Evolutionary conservation across 306 rosid genomes (phyloP).

Genomic region (Vicia sativa): DNA sequence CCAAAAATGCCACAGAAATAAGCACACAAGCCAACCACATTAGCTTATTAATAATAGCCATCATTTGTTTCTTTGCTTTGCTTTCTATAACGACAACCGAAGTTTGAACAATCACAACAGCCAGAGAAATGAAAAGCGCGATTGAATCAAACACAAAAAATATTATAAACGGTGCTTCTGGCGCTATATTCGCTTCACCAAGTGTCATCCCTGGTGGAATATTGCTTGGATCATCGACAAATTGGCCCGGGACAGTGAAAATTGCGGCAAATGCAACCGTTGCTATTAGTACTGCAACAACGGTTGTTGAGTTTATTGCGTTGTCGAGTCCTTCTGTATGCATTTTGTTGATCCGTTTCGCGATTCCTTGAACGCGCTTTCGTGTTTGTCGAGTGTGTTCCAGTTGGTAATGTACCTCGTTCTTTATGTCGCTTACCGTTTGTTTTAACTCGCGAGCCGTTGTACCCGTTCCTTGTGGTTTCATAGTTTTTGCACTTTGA

Average conservation of each 20-base stretch:
- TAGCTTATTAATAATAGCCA: conserved; percentile 92
- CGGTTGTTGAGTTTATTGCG: conserved; percentile 93
- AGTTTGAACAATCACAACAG: conserved; percentile 96
- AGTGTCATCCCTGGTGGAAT: conserved; percentile 61
- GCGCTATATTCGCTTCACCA: conserved; percentile 90
- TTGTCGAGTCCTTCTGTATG: conserved; percentile 91
- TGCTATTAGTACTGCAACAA: conserved; percentile 96
- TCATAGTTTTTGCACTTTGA: conserved; percentile 64
- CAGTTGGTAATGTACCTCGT: conserved; percentile 88
- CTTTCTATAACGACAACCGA: conserved; percentile 94
- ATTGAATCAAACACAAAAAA: conserved; percentile 84
- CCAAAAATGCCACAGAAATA: conserved; percentile 82
- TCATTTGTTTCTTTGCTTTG: conserved; percentile 99
- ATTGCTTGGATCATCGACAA: conserved; percentile 57
- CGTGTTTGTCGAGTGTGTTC: conserved; percentile 96
- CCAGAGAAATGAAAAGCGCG: conserved; percentile 91
- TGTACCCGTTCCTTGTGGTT: conserved; percentile 52
- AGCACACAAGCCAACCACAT: conserved; percentile 98
- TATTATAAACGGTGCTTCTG: conserved; percentile 58
- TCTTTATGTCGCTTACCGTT: conserved; percentile 91
- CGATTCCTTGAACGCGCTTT: conserved; percentile 93
- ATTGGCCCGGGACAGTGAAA: conserved; percentile 93
- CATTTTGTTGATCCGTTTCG: conserved; percentile 95
- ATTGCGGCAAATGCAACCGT: conserved; percentile 96
- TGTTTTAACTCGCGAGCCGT: conserved; percentile 89